A percentile compares a stretch with the other conserved stretches of the same genome.
Conservation (phyloP, 441 rosid genomes). For the Adansonia rubrostipa region DNA sequence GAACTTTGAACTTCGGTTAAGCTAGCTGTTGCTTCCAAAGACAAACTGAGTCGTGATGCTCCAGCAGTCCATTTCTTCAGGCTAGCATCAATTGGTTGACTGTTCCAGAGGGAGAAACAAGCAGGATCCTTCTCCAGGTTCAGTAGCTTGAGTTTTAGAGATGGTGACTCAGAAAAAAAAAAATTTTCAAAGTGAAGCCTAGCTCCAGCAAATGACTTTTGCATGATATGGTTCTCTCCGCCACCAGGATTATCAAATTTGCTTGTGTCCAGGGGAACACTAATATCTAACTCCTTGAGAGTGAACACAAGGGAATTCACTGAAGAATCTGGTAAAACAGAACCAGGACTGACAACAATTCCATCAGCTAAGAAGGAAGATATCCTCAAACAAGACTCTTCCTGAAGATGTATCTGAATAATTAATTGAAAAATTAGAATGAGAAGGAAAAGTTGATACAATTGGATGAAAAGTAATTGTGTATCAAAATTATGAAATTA, state of each 20-base stretch:
- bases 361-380: slow-evolving; percentile 96
- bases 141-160: slow-evolving; percentile 68
- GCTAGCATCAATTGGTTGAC: slow-evolving; percentile 97
- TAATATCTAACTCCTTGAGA: slow-evolving; percentile 78
- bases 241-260: slow-evolving; percentile 44
- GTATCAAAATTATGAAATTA: slow-evolving; percentile 30
- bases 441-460: slow-evolving; percentile 21
- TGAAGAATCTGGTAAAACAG: slow-evolving; percentile 73
- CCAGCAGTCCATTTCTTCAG: slow-evolving; percentile 86
- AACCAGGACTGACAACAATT: slow-evolving; percentile 82
- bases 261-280: slow-evolving; percentile 71
- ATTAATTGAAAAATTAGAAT: slow-evolving; percentile 30
- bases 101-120: slow-evolving; percentile 87
- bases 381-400: slow-evolving; percentile 95
- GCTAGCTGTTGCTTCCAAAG: slow-evolving; percentile 67
- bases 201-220: slow-evolving; percentile 77
- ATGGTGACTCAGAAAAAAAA: slow-evolving; percentile 85
- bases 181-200: slow-evolving; percentile 85
- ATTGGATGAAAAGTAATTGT: slow-evolving; percentile 22
- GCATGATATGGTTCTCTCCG: slow-evolving; percentile 35
- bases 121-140: slow-evolving; percentile 98
- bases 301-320: slow-evolving; percentile 66
- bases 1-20: slow-evolving; percentile 41
- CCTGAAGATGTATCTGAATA: slow-evolving; percentile 89
- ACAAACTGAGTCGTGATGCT: slow-evolving; percentile 71